Percentiles rank a stretch among this genome's conserved stretches.
phyloP scores from a whole-genome alignment of 768 basidiomycete genomes.

The Agaricus sinodeliciosus region DNA sequence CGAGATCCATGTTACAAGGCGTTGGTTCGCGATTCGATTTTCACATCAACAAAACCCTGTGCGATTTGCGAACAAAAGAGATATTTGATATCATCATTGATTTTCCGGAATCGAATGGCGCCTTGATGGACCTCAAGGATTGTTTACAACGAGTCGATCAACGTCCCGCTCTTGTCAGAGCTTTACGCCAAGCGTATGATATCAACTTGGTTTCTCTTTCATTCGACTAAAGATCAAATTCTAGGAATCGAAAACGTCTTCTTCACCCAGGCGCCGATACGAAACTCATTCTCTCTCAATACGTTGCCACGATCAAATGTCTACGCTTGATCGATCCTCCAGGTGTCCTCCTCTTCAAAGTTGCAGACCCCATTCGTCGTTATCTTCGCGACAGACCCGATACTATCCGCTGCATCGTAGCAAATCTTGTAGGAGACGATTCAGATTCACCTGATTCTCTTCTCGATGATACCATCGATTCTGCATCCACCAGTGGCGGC shows the following conservation, averaged over 20 bases:
- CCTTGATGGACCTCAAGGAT: conserved; percentile 85
- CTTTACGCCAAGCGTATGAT: conserved; percentile 73
- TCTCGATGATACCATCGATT: conserved; percentile 78
- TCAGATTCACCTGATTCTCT: conserved; percentile 68
- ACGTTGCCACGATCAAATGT: conserved; percentile 89
- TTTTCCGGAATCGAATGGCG: conserved; percentile 81
- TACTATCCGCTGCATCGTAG: conserved; percentile 91
- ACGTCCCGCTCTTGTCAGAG: conserved; percentile 65
- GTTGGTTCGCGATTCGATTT: conserved; percentile 85
- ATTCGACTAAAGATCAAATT: conserved; percentile 4
- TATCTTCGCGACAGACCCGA: conserved; percentile 88
- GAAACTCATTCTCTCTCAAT: conserved; percentile 81
- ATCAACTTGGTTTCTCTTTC: not conserved
- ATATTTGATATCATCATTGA: conserved; percentile 97
- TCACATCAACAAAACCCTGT: conserved; percentile 86
- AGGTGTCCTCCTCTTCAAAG: conserved; percentile 88
- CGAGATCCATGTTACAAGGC: conserved; percentile 64
- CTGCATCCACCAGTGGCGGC: conserved; percentile 61
- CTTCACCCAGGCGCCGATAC: conserved; percentile 97
- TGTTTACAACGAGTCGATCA: conserved; percentile 79
- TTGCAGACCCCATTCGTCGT: conserved; percentile 85
- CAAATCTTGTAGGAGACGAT: conserved; percentile 82
- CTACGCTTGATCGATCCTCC: conserved; percentile 87
- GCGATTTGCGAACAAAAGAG: conserved; percentile 76
- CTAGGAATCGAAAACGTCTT: conserved; percentile 77